Conservation (phyloP, 805 yeast genomes). For the Barnettozyma populi region DNA sequence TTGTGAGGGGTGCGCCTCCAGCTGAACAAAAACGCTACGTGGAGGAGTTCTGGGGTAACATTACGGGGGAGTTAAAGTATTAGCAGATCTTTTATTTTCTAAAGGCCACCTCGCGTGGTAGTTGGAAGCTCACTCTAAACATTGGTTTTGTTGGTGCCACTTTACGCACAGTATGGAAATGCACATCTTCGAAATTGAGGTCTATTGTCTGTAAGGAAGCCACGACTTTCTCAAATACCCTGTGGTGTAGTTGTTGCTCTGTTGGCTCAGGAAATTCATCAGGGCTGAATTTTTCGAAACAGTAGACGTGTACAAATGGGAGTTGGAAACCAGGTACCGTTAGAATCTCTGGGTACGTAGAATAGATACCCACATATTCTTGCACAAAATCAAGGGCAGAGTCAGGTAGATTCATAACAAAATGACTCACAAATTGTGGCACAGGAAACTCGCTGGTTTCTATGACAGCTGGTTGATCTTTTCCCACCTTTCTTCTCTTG, state of each 20-base stretch:
- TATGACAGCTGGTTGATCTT: constrained; percentile 15
- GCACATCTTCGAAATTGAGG: constrained; percentile 40
- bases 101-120: constrained; percentile 67
- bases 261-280: constrained; percentile 62
- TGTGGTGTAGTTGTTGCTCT: constrained; percentile 56
- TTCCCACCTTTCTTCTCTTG: constrained; percentile 31
- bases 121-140: constrained; percentile 78
- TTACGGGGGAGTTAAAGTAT: constrained; percentile 41
- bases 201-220: constrained; percentile 40
- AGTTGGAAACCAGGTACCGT: constrained; percentile 44
- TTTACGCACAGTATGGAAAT: constrained; percentile 81
- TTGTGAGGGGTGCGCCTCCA: constrained; percentile 45
- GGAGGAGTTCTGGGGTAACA: constrained; percentile 45
- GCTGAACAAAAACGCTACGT: constrained; percentile 40
- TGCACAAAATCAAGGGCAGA: constrained; percentile 79
- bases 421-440: constrained; percentile 60
- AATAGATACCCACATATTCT: constrained; percentile 70
- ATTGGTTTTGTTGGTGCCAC: constrained; percentile 97
- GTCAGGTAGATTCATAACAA: constrained; percentile 95
- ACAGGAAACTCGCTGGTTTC: constrained; percentile 28
- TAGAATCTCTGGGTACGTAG: constrained; percentile 33
- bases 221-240: constrained; percentile 54
- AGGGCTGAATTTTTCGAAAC: constrained; percentile 85
- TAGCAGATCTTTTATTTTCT: constrained; percentile 15
- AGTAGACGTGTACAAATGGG: constrained; percentile 82